Evolutionary conservation across 208 protist species (phyloP).

Genomic region (Vickermania spadyakhi): DNA sequence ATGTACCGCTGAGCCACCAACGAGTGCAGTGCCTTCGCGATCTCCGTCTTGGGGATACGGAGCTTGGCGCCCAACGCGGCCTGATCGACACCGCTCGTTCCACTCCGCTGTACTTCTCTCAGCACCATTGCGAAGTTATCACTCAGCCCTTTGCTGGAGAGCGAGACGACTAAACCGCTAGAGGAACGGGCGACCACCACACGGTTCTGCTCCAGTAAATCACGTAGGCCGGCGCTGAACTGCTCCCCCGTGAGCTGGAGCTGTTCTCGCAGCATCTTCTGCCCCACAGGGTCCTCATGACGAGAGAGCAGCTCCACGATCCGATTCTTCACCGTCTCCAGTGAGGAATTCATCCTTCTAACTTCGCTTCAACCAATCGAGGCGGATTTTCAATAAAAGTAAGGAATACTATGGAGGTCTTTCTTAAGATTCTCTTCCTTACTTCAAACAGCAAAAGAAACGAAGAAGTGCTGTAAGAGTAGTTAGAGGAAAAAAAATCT

Average conservation of each 20-base stretch:
- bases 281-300: constrained; percentile 34
- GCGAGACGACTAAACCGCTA: constrained; percentile 43
- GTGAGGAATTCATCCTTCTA: too few relatives aligned
- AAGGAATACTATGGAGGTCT: too few relatives aligned
- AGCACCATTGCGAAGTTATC: constrained; percentile 52
- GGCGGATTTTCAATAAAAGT: too few relatives aligned
- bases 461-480: too few relatives aligned
- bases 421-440: too few relatives aligned
- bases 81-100: constrained; percentile 65
- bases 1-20: constrained; percentile 53
- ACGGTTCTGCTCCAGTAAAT: constrained; percentile 44
- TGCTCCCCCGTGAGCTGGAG: constrained; percentile 12
- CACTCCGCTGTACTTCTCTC: constrained; percentile 51
- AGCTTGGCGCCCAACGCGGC: constrained; percentile 36
- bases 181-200: constrained; percentile 17
- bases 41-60: constrained; percentile 53
- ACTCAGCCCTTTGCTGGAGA: constrained; percentile 40
- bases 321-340: constrained; percentile 10
- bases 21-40: constrained; percentile 48
- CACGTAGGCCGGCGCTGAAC: constrained; percentile 36
- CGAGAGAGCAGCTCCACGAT: constrained; percentile 24
- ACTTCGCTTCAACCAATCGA: too few relatives aligned
- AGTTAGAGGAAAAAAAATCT: too few relatives aligned
- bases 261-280: constrained; percentile 35
- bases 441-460: too few relatives aligned